Evolutionary conservation across 2,329 filamentous ascomycete genomes (phyloP).

Genomic region (Alternaria metachromatica): DNA sequence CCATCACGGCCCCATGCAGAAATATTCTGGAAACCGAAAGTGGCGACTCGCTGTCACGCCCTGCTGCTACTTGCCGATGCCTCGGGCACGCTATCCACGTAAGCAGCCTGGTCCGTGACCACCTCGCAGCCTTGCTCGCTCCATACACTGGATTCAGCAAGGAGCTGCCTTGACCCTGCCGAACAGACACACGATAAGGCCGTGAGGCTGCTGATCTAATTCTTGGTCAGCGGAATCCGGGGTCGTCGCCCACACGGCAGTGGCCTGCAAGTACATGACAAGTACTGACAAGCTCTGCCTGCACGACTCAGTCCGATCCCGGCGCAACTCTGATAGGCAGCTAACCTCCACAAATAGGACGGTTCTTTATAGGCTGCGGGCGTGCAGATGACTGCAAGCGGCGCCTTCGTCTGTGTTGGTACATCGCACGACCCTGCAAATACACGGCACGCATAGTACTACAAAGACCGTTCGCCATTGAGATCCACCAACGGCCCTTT

Average conservation of each 20-base stretch:
- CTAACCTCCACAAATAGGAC: slow-evolving; percentile 11
- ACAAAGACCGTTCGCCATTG: neutral
- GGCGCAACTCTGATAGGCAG: neutral
- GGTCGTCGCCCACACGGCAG: slow-evolving; percentile 13
- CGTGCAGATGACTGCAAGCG: slow-evolving; percentile 12
- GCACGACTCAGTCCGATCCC: slow-evolving; percentile 10
- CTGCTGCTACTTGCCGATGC: slow-evolving; percentile 15
- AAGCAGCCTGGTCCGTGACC: slow-evolving; percentile 19
- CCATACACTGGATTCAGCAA: slow-evolving; percentile 10
- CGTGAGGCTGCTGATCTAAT: slow-evolving; percentile 20
- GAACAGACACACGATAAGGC: slow-evolving; percentile 7
- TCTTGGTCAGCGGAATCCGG: slow-evolving; percentile 27
- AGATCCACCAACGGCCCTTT: neutral
- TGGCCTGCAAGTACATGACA: slow-evolving; percentile 11
- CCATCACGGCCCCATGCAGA: slow-evolving; percentile 7
- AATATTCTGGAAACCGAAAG: slow-evolving; percentile 27
- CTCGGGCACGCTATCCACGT: slow-evolving; percentile 19
- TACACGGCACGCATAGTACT: neutral
- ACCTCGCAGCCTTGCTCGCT: slow-evolving; percentile 11
- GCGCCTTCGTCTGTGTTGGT: neutral
- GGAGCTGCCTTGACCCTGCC: slow-evolving; percentile 5
- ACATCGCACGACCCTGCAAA: neutral
- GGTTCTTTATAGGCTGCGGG: neutral
- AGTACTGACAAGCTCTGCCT: slow-evolving; percentile 10
- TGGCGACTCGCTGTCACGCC: slow-evolving; percentile 24